phyloP scores from a whole-genome alignment of 2,329 filamentous ascomycete species.

The Fusarium tuaranense region DNA sequence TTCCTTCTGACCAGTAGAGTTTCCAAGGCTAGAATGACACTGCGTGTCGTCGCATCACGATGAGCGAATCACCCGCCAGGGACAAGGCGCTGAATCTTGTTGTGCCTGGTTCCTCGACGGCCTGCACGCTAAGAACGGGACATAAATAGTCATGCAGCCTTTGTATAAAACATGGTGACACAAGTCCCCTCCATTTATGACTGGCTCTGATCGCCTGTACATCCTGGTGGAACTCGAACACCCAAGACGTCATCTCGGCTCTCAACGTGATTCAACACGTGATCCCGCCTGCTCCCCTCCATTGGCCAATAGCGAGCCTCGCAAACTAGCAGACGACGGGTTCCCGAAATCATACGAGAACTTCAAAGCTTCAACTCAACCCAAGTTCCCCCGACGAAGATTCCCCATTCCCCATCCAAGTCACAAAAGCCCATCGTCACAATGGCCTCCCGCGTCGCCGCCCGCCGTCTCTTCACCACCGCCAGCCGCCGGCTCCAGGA shows the following conservation, averaged over 20 bases:
- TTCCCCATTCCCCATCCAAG: constrained; percentile 23
- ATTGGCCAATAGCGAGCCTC: constrained; percentile 46
- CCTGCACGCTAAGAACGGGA: background rate
- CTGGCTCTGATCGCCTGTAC: background rate
- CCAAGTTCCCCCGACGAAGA: constrained; percentile 28
- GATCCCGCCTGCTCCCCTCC: constrained; percentile 21
- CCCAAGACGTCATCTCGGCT: constrained; percentile 31
- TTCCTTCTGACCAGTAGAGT: constrained; percentile 21
- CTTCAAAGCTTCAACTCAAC: constrained; percentile 41
- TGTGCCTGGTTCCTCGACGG: constrained; percentile 15
- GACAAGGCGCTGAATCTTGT: constrained; percentile 9
- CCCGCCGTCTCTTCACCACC: constrained; percentile 68
- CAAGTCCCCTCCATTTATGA: background rate
- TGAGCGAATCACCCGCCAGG: constrained; percentile 34
- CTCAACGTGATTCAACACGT: constrained; percentile 30
- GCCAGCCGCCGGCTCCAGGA: constrained; percentile 63
- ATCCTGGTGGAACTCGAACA: background rate
- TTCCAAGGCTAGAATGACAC: constrained; percentile 25
- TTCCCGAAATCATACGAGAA: constrained; percentile 50
- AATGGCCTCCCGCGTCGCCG: constrained; percentile 69
- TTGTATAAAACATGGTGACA: background rate
- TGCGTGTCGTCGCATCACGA: constrained; percentile 24
- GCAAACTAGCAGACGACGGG: constrained; percentile 32
- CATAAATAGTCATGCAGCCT: background rate
- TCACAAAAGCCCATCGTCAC: constrained; percentile 43